These are phyloP conservation scores for Coemansia sp. DNA, from an alignment of 192 early-diverging fungal species.

Conservation along the genomic window DNA sequence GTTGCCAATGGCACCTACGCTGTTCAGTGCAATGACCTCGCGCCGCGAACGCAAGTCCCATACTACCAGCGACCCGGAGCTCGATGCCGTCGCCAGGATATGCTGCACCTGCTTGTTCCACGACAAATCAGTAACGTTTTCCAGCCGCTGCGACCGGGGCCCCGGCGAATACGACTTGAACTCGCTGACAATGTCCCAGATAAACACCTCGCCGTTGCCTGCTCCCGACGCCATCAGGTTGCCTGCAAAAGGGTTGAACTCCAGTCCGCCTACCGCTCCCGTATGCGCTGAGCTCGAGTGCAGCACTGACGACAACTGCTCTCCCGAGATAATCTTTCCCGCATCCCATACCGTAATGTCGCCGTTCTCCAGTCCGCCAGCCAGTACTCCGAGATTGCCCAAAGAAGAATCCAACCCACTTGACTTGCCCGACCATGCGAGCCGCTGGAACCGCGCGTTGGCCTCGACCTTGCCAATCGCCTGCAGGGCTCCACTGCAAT, in stretches of 20 bases:
- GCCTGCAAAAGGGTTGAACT: constrained; percentile 84
- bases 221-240: constrained; percentile 89
- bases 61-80: constrained; percentile 89
- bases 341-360: constrained; percentile 89
- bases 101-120: constrained; percentile 94
- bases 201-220: constrained; percentile 84
- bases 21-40: constrained; percentile 77
- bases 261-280: constrained; percentile 86
- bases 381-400: constrained; percentile 66
- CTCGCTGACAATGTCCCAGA: constrained; percentile 93
- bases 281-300: constrained; percentile 72
- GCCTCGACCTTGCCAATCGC: constrained; percentile 32
- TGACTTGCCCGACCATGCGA: constrained; percentile 83
- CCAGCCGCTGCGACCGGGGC: constrained; percentile 74
- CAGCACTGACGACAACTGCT: constrained; percentile 54
- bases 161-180: constrained; percentile 88
- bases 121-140: constrained; percentile 81
- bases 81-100: constrained; percentile 88
- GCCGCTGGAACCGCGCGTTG: constrained; percentile 71
- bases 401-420: too few species aligned
- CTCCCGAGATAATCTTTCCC: constrained; percentile 62
- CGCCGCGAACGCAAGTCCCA: constrained; percentile 91
- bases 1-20: constrained; percentile 50
- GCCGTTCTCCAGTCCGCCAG: constrained; percentile 93
- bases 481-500: not conserved